Percentiles rank a stretch among this genome's conserved stretches.
Evolutionary conservation across 441 rosid genomes (phyloP).

Genomic region (Bruguiera hainesii): DNA sequence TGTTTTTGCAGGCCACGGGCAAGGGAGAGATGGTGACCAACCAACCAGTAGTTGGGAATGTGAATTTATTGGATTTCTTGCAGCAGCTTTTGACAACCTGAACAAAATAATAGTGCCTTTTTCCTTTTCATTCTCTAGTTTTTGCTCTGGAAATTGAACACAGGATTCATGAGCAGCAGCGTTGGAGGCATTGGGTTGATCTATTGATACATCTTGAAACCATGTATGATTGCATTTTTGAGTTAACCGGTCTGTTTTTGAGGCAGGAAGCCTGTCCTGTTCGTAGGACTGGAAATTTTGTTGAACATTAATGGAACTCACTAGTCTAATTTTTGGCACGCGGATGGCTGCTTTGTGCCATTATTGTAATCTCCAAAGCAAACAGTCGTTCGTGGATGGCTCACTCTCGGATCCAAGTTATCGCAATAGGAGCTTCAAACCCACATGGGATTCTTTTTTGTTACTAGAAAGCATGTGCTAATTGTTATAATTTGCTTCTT

Average conservation of each 20-base stretch:
- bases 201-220: constrained; percentile 34
- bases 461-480: too few relatives aligned
- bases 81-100: constrained; percentile 33
- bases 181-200: constrained; percentile 27
- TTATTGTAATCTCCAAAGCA: too few relatives aligned
- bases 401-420: too few relatives aligned
- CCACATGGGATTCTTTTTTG: too few relatives aligned
- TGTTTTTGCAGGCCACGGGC: constrained; percentile 47
- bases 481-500: too few relatives aligned
- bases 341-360: neutral
- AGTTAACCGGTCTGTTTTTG: constrained; percentile 14
- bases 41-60: constrained; percentile 8
- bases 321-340: constrained; percentile 2
- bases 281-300: constrained; percentile 32
- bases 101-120: constrained; percentile 34
- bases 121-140: constrained; percentile 23
- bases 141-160: constrained; percentile 40
- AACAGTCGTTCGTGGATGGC: too few relatives aligned
- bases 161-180: constrained; percentile 35
- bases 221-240: constrained; percentile 31
- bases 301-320: constrained; percentile 25
- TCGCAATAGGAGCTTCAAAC: too few relatives aligned
- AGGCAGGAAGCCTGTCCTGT: constrained; percentile 29
- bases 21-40: constrained; percentile 62
- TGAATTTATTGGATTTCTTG: constrained; percentile 23